Evolutionary conservation across 768 basidiomycete genomes (phyloP).

Genomic region (Holtermannia corniformis): DNA sequence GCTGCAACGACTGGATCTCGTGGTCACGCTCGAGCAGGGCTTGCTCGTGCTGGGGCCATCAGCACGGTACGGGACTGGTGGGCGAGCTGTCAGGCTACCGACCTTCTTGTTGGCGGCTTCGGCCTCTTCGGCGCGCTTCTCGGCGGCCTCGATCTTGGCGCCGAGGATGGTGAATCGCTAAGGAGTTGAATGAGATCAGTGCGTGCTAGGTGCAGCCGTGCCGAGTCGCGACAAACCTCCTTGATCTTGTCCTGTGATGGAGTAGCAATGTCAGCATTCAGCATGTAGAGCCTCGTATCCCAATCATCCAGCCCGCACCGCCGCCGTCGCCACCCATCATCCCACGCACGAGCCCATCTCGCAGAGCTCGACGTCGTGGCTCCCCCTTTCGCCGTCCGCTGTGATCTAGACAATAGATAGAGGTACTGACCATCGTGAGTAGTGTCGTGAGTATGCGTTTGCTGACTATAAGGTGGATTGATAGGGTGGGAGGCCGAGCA

Average conservation of each 20-base stretch:
- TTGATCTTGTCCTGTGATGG: conserved; percentile 49
- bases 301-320: too few relatives aligned
- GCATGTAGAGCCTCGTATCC: neutral
- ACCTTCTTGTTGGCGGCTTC: conserved; percentile 69
- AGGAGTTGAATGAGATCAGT: too few relatives aligned
- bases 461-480: too few relatives aligned
- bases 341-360: too few relatives aligned
- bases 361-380: too few relatives aligned
- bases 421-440: too few relatives aligned
- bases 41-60: conserved; percentile 50
- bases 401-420: too few relatives aligned
- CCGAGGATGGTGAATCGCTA: conserved; percentile 42
- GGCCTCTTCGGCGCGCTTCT: conserved; percentile 73
- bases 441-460: too few relatives aligned
- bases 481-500: too few relatives aligned
- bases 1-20: conserved; percentile 66
- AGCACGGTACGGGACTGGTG: neutral
- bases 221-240: conserved; percentile 45
- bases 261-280: conserved; percentile 5
- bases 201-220: too few relatives aligned
- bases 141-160: conserved; percentile 69
- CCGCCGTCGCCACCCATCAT: too few relatives aligned
- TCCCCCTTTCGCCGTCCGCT: too few relatives aligned
- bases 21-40: conserved; percentile 70
- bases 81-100: conserved; percentile 2